Percentiles rank a stretch among this genome's conserved stretches.
These are phyloP conservation scores for Neurospora discreta DNA, from an alignment of 495 filamentous ascomycete species.

Conservation along the genomic window DNA sequence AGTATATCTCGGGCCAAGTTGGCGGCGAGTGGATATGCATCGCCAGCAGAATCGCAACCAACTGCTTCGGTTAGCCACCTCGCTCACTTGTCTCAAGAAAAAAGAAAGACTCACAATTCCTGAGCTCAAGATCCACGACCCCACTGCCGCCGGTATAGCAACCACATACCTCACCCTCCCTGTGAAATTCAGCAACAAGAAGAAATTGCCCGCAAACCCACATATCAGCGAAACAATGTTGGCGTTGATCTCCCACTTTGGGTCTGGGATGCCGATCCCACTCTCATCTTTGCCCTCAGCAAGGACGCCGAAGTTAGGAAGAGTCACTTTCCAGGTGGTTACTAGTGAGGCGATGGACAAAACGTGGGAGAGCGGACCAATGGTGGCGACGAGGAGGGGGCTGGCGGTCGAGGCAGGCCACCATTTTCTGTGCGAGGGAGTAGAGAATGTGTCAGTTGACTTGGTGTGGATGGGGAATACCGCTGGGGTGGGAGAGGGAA, in stretches of 20 bases:
- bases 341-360: conserved; percentile 66
- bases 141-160: conserved; percentile 56
- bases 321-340: conserved; percentile 46
- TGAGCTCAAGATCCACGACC: conserved; percentile 57
- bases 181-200: conserved; percentile 71
- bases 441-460: not conserved
- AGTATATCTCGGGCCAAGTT: conserved; percentile 48
- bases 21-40: conserved; percentile 53
- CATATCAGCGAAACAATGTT: conserved; percentile 56
- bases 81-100: not conserved
- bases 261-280: conserved; percentile 41
- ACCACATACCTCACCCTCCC: conserved; percentile 62
- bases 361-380: conserved; percentile 64
- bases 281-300: conserved; percentile 37
- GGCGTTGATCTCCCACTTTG: conserved; percentile 42
- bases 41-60: conserved; percentile 48
- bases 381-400: conserved; percentile 59
- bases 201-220: conserved; percentile 59
- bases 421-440: conserved; percentile 34
- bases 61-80: conserved; percentile 21
- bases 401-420: conserved; percentile 74
- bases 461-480: not conserved
- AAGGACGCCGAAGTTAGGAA: conserved; percentile 25
- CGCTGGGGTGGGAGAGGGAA: not conserved
- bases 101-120: conserved; percentile 43